Percentiles rank a stretch among this genome's conserved stretches.
phyloP scores from a whole-genome alignment of 2,329 filamentous ascomycete species.

The Phoma sp. region DNA sequence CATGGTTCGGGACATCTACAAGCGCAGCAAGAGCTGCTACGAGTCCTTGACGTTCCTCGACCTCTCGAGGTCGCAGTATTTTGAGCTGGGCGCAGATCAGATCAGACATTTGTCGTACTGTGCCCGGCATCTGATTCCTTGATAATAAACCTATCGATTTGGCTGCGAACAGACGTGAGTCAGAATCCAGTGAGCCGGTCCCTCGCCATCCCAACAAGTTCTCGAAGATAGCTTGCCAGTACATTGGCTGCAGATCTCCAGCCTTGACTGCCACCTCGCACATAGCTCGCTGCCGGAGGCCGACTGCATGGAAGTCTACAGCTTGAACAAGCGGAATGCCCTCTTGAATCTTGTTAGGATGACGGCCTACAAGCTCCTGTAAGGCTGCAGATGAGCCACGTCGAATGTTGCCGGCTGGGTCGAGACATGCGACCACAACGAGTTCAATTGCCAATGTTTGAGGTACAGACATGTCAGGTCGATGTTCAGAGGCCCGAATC shows the following conservation, averaged over 20 bases:
- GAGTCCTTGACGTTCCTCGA: slow-evolving; percentile 74
- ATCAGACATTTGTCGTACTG: slow-evolving; percentile 49
- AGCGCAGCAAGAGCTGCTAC: slow-evolving; percentile 61
- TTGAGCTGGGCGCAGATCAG: slow-evolving; percentile 56
- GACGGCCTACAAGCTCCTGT: slow-evolving; percentile 91
- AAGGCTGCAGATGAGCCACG: slow-evolving; percentile 91
- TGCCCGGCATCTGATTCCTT: slow-evolving; percentile 49
- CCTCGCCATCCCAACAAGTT: slow-evolving; percentile 86
- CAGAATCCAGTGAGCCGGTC: slow-evolving; percentile 78
- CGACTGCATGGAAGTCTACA: slow-evolving; percentile 93
- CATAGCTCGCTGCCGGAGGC: slow-evolving; percentile 83
- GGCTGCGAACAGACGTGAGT: slow-evolving; percentile 76
- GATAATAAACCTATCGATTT: slow-evolving; percentile 69
- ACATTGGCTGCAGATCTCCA: slow-evolving; percentile 67
- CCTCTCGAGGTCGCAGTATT: slow-evolving; percentile 63
- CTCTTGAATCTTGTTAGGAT: slow-evolving; percentile 81
- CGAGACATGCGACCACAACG: slow-evolving; percentile 80
- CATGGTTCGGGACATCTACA: slow-evolving; percentile 14
- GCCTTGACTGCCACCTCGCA: slow-evolving; percentile 76
- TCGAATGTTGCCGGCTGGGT: slow-evolving; percentile 91
- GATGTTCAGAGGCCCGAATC: slow-evolving; percentile 55
- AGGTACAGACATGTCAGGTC: slow-evolving; percentile 59
- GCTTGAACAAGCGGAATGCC: slow-evolving; percentile 88
- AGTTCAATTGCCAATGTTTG: slow-evolving; percentile 84
- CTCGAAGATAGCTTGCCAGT: slow-evolving; percentile 73